phyloP scores from a whole-genome alignment of 139 green algal species.

The Tetradesmus lagerheimii region DNA sequence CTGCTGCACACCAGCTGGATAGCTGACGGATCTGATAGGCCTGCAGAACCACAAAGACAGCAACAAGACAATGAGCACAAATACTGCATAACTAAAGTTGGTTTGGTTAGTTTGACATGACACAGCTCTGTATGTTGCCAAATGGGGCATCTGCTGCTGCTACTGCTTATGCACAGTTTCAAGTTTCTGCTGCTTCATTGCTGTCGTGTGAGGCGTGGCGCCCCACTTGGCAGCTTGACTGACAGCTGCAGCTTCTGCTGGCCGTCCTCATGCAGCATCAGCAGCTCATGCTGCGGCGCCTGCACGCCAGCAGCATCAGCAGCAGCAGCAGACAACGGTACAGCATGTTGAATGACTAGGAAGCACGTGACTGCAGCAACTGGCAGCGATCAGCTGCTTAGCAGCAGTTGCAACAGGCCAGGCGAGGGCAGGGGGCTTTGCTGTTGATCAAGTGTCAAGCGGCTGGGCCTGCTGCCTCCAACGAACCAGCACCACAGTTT shows the following conservation, averaged over 20 bases:
- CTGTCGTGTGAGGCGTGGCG: background rate
- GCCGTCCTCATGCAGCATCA: background rate
- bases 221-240: constrained; percentile 27
- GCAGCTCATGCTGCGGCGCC: constrained; percentile 19
- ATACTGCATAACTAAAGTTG: too few species aligned
- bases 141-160: background rate
- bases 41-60: background rate
- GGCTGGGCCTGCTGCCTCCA: background rate
- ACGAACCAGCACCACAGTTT: too few species aligned
- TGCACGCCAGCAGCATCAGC: background rate
- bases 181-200: background rate
- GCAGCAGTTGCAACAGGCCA: background rate
- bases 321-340: background rate
- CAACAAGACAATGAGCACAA: background rate
- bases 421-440: background rate
- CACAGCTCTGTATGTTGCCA: too few species aligned
- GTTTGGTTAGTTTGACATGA: too few species aligned
- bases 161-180: background rate
- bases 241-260: background rate
- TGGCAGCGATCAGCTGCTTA: background rate
- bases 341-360: too few species aligned
- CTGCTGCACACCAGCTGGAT: background rate
- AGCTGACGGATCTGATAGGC: background rate
- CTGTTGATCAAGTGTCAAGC: background rate
- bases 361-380: background rate